These are phyloP conservation scores for Acorus calamus DNA, from an alignment of 106 monocot species.

Conservation along the genomic window DNA sequence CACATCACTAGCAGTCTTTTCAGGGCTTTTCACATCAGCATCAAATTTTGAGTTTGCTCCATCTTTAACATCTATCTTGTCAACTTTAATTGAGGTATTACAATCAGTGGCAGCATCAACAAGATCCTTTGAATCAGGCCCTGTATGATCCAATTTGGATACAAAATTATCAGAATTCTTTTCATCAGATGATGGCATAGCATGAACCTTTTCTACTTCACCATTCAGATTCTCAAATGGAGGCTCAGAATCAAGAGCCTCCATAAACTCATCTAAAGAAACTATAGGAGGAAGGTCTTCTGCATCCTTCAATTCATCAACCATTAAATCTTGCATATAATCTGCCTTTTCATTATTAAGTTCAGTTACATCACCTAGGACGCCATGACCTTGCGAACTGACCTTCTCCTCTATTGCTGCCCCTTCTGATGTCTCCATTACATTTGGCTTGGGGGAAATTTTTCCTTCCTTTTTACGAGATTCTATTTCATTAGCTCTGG, in stretches of 20 bases:
- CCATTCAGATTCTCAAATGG: slow-evolving; percentile 64
- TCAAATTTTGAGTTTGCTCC: no score
- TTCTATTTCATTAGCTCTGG: slow-evolving; percentile 4
- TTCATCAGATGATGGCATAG: slow-evolving; percentile 6
- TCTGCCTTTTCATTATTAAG: slow-evolving; percentile 48
- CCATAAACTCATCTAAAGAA: slow-evolving; percentile 91
- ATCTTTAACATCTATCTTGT: slow-evolving; percentile 11
- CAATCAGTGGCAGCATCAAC: not conserved
- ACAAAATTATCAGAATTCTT: slow-evolving; percentile 13
- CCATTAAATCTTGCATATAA: slow-evolving; percentile 72
- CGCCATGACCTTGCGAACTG: slow-evolving; percentile 16
- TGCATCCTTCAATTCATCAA: slow-evolving; percentile 53
- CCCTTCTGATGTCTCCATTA: slow-evolving; percentile 16
- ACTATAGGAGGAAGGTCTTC: slow-evolving; percentile 65
- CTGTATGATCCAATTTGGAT: slow-evolving; percentile 11
- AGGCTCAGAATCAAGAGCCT: slow-evolving; percentile 69
- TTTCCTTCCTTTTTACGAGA: not conserved
- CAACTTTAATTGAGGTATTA: not conserved
- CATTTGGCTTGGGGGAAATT: slow-evolving; percentile 1
- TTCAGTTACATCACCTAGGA: slow-evolving; percentile 13
- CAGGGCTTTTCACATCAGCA: no score
- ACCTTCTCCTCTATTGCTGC: slow-evolving; percentile 8
- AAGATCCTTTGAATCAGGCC: slow-evolving; percentile 6
- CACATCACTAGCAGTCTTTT: slow-evolving; percentile 11
- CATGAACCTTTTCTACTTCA: slow-evolving; percentile 10